A percentile compares a stretch with the other conserved stretches of the same genome.
These are phyloP conservation scores for Kockovaella imperatae DNA, from an alignment of 768 basidiomycete genomes.

Conservation along the genomic window DNA sequence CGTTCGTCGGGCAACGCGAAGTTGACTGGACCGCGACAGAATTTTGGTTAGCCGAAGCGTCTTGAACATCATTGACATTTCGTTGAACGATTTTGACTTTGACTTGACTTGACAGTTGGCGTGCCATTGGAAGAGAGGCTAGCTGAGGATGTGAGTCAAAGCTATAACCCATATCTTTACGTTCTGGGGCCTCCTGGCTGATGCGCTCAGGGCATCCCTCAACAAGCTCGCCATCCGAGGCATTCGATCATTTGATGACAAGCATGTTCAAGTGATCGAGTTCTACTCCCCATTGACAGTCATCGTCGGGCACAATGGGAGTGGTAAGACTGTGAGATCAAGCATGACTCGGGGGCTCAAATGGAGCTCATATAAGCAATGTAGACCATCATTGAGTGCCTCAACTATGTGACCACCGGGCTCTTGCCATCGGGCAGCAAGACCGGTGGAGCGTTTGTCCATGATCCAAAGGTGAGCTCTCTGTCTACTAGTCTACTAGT, in stretches of 20 bases:
- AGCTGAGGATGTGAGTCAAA: too few species aligned
- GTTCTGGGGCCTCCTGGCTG: too few species aligned
- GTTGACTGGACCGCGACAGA: too few species aligned
- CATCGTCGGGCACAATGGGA: constrained; percentile 97
- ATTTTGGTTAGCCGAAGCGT: too few species aligned
- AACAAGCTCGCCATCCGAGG: constrained; percentile 85
- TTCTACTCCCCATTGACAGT: constrained; percentile 97
- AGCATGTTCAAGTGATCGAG: constrained; percentile 83
- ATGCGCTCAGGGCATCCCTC: constrained; percentile 60
- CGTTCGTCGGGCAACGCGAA: too few species aligned
- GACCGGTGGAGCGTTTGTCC: constrained; percentile 86
- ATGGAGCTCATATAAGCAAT: neutral
- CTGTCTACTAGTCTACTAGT: too few species aligned
- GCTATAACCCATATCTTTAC: too few species aligned
- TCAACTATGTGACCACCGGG: constrained; percentile 97
- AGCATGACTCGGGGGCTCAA: neutral
- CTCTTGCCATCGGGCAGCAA: constrained; percentile 96
- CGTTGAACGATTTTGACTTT: too few species aligned
- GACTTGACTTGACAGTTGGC: too few species aligned
- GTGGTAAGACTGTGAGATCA: constrained; percentile 74
- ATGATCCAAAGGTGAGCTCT: constrained; percentile 70
- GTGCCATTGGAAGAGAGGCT: too few species aligned
- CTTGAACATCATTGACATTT: too few species aligned
- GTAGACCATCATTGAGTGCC: constrained; percentile 91
- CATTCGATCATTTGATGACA: constrained; percentile 97